These are phyloP conservation scores for Candida taoyuanica DNA, from an alignment of 805 yeast species.

Conservation along the genomic window DNA sequence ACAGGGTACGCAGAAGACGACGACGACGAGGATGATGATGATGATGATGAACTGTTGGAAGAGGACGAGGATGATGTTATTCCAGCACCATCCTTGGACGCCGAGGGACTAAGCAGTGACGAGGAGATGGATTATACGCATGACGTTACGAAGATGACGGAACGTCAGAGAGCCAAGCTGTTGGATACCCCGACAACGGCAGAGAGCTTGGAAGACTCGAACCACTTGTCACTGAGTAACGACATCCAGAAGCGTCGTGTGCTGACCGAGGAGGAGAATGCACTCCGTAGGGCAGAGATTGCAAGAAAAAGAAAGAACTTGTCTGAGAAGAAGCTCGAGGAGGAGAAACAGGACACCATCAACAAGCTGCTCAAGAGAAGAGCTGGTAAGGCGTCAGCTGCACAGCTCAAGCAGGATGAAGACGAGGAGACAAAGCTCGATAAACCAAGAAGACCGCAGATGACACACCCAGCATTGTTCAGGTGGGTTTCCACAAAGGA, in stretches of 20 bases:
- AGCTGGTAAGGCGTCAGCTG: slow-evolving; percentile 50
- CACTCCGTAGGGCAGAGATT: slow-evolving; percentile 76
- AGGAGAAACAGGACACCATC: slow-evolving; percentile 87
- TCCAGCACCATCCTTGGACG: slow-evolving; percentile 25
- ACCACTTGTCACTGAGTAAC: slow-evolving; percentile 20
- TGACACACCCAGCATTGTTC: slow-evolving; percentile 22
- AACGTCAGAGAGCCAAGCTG: slow-evolving; percentile 25
- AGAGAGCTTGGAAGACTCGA: not conserved
- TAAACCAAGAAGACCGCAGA: slow-evolving; percentile 24
- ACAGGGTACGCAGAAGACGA: too few relatives aligned
- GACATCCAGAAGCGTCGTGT: slow-evolving; percentile 40
- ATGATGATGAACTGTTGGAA: slow-evolving; percentile 7
- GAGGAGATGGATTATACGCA: slow-evolving; percentile 9
- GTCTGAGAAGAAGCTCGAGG: slow-evolving; percentile 77
- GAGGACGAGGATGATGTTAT: slow-evolving; percentile 26
- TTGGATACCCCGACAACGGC: slow-evolving; percentile 1
- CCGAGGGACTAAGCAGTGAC: slow-evolving; percentile 21
- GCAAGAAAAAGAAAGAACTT: slow-evolving; percentile 86
- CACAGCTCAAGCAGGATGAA: slow-evolving; percentile 20
- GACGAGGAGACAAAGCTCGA: slow-evolving; percentile 11
- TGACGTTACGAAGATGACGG: slow-evolving; percentile 27
- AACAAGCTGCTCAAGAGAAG: slow-evolving; percentile 81
- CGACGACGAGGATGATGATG: slow-evolving; percentile 1
- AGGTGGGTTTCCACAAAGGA: slow-evolving; percentile 21
- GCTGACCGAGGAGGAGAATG: slow-evolving; percentile 80